Percentiles rank a stretch among this genome's conserved stretches.
phyloP scores from a whole-genome alignment of 176 grass and related monocot genomes.

The Zoysia pacifica region DNA sequence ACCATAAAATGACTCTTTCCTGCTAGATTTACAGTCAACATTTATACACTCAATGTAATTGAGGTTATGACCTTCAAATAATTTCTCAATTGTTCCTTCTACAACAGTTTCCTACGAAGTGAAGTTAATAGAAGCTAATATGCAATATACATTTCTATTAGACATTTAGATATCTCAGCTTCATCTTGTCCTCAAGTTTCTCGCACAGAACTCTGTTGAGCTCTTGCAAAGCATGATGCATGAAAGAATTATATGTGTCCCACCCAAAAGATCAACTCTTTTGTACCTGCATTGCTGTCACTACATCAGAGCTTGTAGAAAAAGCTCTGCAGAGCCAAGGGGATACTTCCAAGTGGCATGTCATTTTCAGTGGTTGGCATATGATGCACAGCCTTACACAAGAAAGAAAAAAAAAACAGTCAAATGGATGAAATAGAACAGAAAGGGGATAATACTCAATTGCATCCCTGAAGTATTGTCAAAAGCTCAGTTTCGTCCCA shows the following conservation, averaged over 20 bases:
- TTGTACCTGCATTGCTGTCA: conserved; percentile 86
- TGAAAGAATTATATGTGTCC: conserved; percentile 99
- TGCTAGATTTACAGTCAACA: conserved; percentile 83
- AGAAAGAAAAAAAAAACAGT: not conserved
- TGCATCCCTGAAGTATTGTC: no score
- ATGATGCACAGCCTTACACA: conserved; percentile 84
- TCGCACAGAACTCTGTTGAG: conserved; percentile 94
- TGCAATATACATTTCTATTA: conserved; percentile 17
- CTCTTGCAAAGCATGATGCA: conserved; percentile 97
- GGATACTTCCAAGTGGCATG: conserved; percentile 93
- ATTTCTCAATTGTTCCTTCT: conserved; percentile 82
- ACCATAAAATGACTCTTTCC: conserved; percentile 97
- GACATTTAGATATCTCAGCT: conserved; percentile 45
- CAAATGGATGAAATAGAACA: conserved; percentile 7
- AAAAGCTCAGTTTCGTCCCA: no score
- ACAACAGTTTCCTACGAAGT: conserved; percentile 79
- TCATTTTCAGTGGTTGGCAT: conserved; percentile 98
- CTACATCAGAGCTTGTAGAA: conserved; percentile 95
- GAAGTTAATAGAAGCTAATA: conserved; percentile 38
- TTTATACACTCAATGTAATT: conserved; percentile 97
- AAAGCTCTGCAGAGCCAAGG: conserved; percentile 84
- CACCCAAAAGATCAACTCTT: conserved; percentile 99
- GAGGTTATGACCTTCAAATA: conserved; percentile 97
- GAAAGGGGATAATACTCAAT: not conserved
- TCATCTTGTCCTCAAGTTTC: conserved; percentile 97